Conservation (phyloP, 768 basidiomycete species). For the Omphalotus guepiniiformis region DNA sequence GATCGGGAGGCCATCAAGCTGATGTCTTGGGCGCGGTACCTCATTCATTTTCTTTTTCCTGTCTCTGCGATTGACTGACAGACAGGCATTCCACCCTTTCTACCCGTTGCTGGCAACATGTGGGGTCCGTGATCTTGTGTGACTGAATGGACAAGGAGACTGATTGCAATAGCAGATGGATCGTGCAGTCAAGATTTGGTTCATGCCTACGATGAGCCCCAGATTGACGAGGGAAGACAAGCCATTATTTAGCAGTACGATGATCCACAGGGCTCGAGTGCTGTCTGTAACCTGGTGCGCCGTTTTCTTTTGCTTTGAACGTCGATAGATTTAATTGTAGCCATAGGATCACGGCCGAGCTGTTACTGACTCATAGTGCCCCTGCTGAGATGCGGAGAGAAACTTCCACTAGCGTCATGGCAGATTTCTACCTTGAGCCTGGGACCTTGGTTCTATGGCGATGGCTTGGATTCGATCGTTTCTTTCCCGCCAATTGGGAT, state of each 20-base stretch:
- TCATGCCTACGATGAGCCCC: slow-evolving; percentile 35
- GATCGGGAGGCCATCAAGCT: slow-evolving; percentile 69
- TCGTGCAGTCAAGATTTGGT: slow-evolving; percentile 74
- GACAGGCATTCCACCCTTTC: slow-evolving; percentile 63
- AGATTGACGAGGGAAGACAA: slow-evolving; percentile 60
- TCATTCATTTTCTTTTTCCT: slow-evolving; percentile 9
- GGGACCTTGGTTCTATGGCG: slow-evolving; percentile 60
- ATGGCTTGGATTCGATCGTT: slow-evolving; percentile 64
- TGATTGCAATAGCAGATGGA: slow-evolving; percentile 49
- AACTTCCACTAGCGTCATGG: background rate
- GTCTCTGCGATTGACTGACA: background rate
- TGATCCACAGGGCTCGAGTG: slow-evolving; percentile 62
- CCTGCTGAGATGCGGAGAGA: slow-evolving; percentile 41
- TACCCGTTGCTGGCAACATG: slow-evolving; percentile 71
- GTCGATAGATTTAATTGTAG: background rate
- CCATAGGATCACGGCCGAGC: slow-evolving; percentile 53
- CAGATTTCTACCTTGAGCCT: slow-evolving; percentile 27
- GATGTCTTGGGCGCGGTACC: slow-evolving; percentile 64
- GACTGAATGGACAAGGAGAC: slow-evolving; percentile 7
- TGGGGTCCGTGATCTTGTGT: slow-evolving; percentile 45
- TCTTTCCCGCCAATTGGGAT: slow-evolving; percentile 44
- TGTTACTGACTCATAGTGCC: slow-evolving; percentile 50
- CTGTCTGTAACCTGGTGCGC: slow-evolving; percentile 60
- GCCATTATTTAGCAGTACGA: slow-evolving; percentile 65
- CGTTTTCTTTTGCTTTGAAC: background rate